A percentile compares a stretch with the other conserved stretches of the same genome.
Evolutionary conservation across 2,329 filamentous ascomycete genomes (phyloP).

Genomic region (Fusarium brevicatenulatum): DNA sequence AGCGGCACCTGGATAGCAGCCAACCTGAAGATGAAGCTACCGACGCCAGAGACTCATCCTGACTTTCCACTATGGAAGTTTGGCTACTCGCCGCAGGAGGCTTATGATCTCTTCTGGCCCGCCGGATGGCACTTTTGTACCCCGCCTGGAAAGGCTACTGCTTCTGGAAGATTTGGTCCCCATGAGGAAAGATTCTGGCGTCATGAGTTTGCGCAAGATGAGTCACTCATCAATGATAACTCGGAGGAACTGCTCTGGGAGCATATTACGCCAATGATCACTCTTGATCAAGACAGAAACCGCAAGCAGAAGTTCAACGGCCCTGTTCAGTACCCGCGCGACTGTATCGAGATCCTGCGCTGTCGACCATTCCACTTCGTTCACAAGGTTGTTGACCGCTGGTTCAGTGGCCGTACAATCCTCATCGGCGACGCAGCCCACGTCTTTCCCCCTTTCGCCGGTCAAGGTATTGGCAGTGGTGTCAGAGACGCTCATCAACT

Average conservation of each 20-base stretch:
- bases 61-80: not conserved
- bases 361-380: not conserved
- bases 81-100: not conserved
- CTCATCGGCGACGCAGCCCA: not conserved
- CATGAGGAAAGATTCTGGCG: not conserved
- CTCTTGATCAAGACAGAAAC: fast-evolving
- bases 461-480: not conserved
- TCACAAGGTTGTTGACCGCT: not conserved
- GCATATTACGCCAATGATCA: not conserved
- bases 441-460: not conserved
- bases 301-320: not conserved
- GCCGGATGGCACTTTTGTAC: not conserved
- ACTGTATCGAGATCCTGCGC: not conserved
- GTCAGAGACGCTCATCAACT: not conserved
- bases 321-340: not conserved
- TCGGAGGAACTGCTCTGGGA: not conserved
- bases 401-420: not conserved
- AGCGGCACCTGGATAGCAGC: not conserved
- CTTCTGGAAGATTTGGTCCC: not conserved
- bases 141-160: not conserved
- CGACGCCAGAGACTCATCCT: not conserved
- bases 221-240: not conserved
- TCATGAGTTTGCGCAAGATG: not conserved
- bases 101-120: not conserved
- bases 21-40: not conserved